Conservation (phyloP, 2,329 filamentous ascomycete species). For the Metarhizium sp. region DNA sequence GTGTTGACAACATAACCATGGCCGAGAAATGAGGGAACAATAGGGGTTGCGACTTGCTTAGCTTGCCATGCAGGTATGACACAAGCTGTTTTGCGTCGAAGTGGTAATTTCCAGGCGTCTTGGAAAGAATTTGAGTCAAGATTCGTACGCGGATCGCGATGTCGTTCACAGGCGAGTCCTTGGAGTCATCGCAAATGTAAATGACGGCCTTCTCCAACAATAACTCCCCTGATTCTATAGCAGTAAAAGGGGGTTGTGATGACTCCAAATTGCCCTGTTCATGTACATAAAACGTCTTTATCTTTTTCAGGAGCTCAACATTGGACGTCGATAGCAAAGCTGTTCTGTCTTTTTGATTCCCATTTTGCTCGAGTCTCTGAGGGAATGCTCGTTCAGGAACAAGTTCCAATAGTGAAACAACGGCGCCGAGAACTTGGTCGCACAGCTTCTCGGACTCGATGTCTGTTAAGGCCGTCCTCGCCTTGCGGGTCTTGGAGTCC, state of each 20-base stretch:
- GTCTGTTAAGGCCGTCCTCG: conserved; percentile 20
- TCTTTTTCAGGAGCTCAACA: conserved; percentile 47
- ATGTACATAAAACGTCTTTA: conserved; percentile 58
- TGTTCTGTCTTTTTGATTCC: conserved; percentile 2
- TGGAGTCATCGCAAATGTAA: conserved; percentile 39
- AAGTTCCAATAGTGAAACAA: conserved; percentile 49
- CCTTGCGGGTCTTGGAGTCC: conserved; percentile 34
- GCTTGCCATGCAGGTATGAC: conserved; percentile 38
- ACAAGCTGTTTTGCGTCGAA: conserved; percentile 39
- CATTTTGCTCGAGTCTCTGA: conserved; percentile 11
- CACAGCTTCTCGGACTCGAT: conserved; percentile 20
- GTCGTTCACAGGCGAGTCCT: conserved; percentile 31
- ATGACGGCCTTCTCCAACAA: conserved; percentile 51
- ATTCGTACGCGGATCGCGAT: conserved; percentile 50
- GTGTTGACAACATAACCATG: conserved; percentile 46
- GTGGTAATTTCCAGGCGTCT: conserved; percentile 33
- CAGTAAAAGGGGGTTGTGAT: conserved; percentile 47
- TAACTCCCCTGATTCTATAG: conserved; percentile 47
- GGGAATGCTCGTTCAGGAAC: conserved; percentile 56
- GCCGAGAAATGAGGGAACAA: conserved; percentile 49
- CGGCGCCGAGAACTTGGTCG: conserved; percentile 35
- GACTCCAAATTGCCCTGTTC: conserved; percentile 63
- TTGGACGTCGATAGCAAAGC: conserved; percentile 14
- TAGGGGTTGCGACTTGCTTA: conserved; percentile 28
- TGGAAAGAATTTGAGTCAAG: conserved; percentile 47